A percentile compares a stretch with the other conserved stretches of the same genome.
Evolutionary conservation across 1,139 yeast species (phyloP).

Genomic region (Saccharomyces hybrid): DNA sequence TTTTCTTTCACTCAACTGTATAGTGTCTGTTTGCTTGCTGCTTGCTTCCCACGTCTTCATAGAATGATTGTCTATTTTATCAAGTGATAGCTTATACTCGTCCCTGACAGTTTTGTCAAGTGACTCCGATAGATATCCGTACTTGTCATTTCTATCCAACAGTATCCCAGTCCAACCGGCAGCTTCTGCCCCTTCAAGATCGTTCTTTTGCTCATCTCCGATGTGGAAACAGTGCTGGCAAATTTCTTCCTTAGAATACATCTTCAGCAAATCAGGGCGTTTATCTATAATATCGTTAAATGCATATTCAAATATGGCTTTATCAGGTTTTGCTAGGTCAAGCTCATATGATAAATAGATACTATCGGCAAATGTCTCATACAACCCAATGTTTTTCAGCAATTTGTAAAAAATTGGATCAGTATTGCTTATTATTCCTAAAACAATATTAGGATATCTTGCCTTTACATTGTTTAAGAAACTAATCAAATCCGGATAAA

Average conservation of each 20-base stretch:
- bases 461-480: constrained; percentile 36
- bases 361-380: constrained; percentile 35
- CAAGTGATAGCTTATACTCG: constrained; percentile 20
- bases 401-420: constrained; percentile 45
- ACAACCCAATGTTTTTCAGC: constrained; percentile 39
- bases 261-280: constrained; percentile 12
- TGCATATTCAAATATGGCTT: constrained; percentile 41
- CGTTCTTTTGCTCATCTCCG: constrained; percentile 54
- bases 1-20: constrained; percentile 16
- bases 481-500: constrained; percentile 48
- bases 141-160: constrained; percentile 38
- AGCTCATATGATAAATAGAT: constrained; percentile 50
- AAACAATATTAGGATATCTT: constrained; percentile 32
- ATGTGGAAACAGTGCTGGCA: constrained; percentile 48
- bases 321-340: constrained; percentile 46
- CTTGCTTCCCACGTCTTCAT: constrained; percentile 17
- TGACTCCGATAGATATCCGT: constrained; percentile 18
- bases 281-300: constrained; percentile 24
- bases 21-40: constrained; percentile 12
- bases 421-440: constrained; percentile 53
- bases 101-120: constrained; percentile 7
- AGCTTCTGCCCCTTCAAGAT: constrained; percentile 43
- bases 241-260: constrained; percentile 14
- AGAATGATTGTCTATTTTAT: constrained; percentile 24
- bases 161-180: constrained; percentile 60